A percentile compares a stretch with the other conserved stretches of the same genome.
These are phyloP conservation scores for Theobroma cacao DNA, from an alignment of 345 rosid genomes.

Conservation along the genomic window DNA sequence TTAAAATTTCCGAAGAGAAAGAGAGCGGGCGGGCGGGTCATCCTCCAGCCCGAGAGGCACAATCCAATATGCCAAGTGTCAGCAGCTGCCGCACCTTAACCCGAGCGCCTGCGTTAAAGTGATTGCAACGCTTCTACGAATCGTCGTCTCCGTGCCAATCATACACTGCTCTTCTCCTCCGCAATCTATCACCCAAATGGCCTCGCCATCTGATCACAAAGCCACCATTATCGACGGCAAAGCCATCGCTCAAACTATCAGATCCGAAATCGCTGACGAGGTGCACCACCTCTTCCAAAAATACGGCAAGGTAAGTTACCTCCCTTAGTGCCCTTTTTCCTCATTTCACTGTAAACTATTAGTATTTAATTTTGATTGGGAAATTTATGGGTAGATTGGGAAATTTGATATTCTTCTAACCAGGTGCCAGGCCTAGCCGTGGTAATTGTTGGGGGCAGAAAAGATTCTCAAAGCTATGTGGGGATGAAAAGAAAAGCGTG, in stretches of 20 bases:
- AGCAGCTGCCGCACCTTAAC: neutral
- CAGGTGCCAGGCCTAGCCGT: conserved; percentile 96
- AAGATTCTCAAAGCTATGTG: conserved; percentile 90
- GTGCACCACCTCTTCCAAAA: conserved; percentile 57
- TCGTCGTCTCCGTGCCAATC: neutral
- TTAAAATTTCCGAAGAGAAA: no score
- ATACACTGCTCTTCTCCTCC: neutral
- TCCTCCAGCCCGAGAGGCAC: neutral
- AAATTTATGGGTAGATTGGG: neutral
- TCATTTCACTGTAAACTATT: neutral
- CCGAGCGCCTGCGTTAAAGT: neutral
- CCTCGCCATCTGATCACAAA: conserved; percentile 45
- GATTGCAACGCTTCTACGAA: no score
- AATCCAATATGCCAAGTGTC: neutral
- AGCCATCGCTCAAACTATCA: conserved; percentile 69
- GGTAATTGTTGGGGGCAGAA: conserved; percentile 75
- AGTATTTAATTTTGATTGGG: neutral
- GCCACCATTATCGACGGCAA: conserved; percentile 76
- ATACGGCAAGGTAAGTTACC: conserved; percentile 55
- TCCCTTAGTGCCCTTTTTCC: neutral
- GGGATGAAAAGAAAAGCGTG: conserved; percentile 89
- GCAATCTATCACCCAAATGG: conserved; percentile 29
- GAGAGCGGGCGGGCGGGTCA: neutral
- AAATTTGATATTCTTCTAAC: neutral
- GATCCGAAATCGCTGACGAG: conserved; percentile 81